Percentiles rank a stretch among this genome's conserved stretches.
These are phyloP conservation scores for Arctostaphylos glauca DNA, from an alignment of 148 eudicot genomes.

Conservation along the genomic window DNA sequence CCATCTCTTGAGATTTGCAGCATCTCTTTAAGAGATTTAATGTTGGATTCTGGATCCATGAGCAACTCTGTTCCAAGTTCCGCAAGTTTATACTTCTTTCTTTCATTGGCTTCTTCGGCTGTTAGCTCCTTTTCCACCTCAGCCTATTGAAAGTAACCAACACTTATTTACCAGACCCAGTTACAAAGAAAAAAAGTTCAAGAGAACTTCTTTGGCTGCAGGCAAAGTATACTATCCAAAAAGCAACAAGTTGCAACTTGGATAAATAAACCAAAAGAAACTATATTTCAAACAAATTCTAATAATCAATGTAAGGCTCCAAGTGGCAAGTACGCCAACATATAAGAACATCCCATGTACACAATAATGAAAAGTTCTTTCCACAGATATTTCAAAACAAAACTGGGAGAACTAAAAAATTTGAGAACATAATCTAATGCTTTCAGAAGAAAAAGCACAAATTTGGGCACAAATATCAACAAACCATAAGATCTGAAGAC, in stretches of 20 bases:
- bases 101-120: slow-evolving; percentile 61
- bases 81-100: slow-evolving; percentile 69
- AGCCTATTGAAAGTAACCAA: slow-evolving; percentile 46
- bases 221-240: neutral
- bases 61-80: slow-evolving; percentile 85
- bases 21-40: slow-evolving; percentile 70
- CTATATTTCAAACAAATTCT: neutral
- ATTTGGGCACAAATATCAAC: neutral
- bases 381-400: neutral
- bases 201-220: neutral
- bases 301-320: neutral
- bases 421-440: neutral
- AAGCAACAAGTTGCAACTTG: neutral
- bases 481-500: neutral
- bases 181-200: neutral
- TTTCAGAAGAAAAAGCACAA: neutral
- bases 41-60: slow-evolving; percentile 74
- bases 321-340: neutral
- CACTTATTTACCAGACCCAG: neutral
- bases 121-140: slow-evolving; percentile 75
- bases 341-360: neutral
- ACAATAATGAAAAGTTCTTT: neutral
- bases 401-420: neutral
- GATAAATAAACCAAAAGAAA: neutral
- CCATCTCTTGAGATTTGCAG: slow-evolving; percentile 69